These are phyloP conservation scores for Hypomyces perniciosus DNA, from an alignment of 2,329 filamentous ascomycete genomes.

Conservation along the genomic window DNA sequence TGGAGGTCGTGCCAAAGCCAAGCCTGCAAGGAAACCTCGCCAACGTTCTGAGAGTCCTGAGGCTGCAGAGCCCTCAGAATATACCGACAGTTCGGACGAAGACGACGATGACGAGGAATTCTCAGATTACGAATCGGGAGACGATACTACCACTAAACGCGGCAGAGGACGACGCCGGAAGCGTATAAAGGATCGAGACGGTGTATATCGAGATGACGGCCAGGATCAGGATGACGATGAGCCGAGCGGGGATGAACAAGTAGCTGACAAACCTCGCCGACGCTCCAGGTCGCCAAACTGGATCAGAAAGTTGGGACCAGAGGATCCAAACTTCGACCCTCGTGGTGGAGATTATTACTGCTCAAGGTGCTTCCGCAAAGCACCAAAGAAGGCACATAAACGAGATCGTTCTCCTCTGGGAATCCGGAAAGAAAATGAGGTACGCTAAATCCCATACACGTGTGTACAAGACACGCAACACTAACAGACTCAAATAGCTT, in stretches of 20 bases:
- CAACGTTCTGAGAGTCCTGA: no score
- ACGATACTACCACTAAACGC: slow-evolving; percentile 7
- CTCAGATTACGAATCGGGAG: background rate
- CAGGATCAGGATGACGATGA: slow-evolving; percentile 12
- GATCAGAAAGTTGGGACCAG: slow-evolving; percentile 19
- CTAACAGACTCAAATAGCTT: slow-evolving; percentile 6
- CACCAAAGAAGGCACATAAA: slow-evolving; percentile 20
- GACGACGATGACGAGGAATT: background rate
- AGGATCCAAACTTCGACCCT: slow-evolving; percentile 20
- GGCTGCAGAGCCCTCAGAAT: no score
- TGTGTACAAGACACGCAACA: background rate
- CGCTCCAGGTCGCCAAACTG: slow-evolving; percentile 22
- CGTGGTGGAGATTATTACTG: slow-evolving; percentile 25
- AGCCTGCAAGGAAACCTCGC: no score
- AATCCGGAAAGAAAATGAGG: slow-evolving; percentile 18
- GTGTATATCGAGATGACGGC: slow-evolving; percentile 4
- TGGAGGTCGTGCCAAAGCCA: background rate
- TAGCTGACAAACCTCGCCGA: slow-evolving; percentile 5
- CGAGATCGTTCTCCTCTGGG: slow-evolving; percentile 14
- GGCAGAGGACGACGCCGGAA: background rate
- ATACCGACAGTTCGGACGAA: background rate
- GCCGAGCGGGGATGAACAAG: slow-evolving; percentile 3
- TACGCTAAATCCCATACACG: background rate
- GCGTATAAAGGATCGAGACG: background rate
- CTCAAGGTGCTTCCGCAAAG: slow-evolving; percentile 27